These are phyloP conservation scores for Chlamydomonas asymmetrica DNA, from an alignment of 139 green algal genomes.

Conservation along the genomic window DNA sequence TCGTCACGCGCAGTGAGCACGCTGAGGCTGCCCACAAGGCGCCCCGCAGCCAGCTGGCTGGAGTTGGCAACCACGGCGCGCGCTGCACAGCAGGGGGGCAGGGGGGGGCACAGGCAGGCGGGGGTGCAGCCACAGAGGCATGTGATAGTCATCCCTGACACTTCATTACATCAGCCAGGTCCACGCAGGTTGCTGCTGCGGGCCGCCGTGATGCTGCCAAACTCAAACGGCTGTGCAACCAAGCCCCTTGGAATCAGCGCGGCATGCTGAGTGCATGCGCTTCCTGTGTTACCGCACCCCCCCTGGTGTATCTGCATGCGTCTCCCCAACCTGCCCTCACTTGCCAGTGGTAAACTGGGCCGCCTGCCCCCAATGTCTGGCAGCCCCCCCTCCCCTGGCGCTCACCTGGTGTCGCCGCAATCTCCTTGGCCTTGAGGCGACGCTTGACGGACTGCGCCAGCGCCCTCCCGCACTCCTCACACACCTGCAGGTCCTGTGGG, in stretches of 20 bases:
- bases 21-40: slow-evolving; percentile 89
- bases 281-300: too few species aligned
- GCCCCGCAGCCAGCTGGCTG: slow-evolving; percentile 78
- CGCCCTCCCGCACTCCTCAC: slow-evolving; percentile 88
- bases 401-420: background rate
- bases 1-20: slow-evolving; percentile 82
- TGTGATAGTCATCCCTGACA: too few species aligned
- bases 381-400: too few species aligned
- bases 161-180: too few species aligned
- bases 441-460: slow-evolving; percentile 80
- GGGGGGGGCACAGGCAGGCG: background rate
- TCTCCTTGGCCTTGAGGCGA: slow-evolving; percentile 33
- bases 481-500: slow-evolving; percentile 69
- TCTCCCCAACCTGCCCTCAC: background rate
- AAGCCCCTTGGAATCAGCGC: too few species aligned
- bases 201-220: too few species aligned
- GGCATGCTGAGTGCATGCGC: too few species aligned
- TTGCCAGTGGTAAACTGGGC: too few species aligned
- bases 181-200: too few species aligned
- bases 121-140: background rate
- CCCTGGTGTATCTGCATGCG: slow-evolving; percentile 3
- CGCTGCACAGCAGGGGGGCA: slow-evolving; percentile 15
- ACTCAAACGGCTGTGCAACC: too few species aligned
- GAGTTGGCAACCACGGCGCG: slow-evolving; percentile 42
- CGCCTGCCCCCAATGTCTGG: too few species aligned